Evolutionary conservation across 2,329 filamentous ascomycete genomes (phyloP), one percentile per base, ranked within the genome.

Genomic region (Colletotrichum truncatum): DNA sequence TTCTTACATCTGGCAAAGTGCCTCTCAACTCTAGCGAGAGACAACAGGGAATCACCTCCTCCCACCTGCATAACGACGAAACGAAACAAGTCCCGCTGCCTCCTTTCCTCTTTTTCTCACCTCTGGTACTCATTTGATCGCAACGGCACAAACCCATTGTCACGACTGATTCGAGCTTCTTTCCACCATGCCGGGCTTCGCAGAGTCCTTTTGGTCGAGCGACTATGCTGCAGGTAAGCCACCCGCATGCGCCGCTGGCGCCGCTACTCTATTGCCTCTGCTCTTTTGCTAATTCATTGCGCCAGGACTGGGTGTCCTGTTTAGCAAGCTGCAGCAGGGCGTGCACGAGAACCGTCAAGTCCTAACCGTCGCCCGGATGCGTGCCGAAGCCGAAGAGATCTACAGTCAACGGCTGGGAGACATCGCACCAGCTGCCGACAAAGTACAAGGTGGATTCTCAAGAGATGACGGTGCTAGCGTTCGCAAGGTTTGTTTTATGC

Each of bases 131-230:
- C 52, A n/a, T 54, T 28, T 23, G 36, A 53, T 49, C 34, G 56
- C 38, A 58, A 26, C 63, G 46, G 18, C 32, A 30, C 45, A 58
- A 38, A 23, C 23, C 23, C 21, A 58, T 57, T 21, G 52, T 54
- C 16, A 58, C 60, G 52, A 59, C 30, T 23, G 28, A 48, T 32
- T 36, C 25, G n/a, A 49, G 51, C 64, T 51, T 34, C 18, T 32
- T 46, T 49, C 69, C 70, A 89, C 79, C 77, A 95, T 95, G 92
- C 91, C 92, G 72, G 89, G 93, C 73, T 98, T 99, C 81, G 90
- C 94, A 72, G 93, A 95, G 82, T 97, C 94, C 53, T 98, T 99
- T 83, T 99, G 96, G 96, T 97, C 96, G 68, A 89, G 89, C 77
- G 96, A 99, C 86, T 98, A 98, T 85, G 95, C 95, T 77, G 94